phyloP scores from a whole-genome alignment of 345 rosid species.

The Hibiscus trionum region DNA sequence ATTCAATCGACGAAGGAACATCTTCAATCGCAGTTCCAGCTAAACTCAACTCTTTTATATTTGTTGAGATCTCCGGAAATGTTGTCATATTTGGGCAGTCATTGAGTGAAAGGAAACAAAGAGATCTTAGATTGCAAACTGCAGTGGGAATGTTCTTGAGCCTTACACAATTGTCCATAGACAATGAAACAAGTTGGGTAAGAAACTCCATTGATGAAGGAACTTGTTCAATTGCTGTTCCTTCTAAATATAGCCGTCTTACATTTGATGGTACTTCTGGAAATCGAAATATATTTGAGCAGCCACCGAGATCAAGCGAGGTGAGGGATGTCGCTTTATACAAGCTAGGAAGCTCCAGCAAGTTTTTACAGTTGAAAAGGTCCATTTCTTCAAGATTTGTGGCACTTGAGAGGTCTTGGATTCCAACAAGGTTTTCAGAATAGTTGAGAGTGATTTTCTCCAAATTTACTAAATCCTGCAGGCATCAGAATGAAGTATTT shows the following conservation, averaged over 20 bases:
- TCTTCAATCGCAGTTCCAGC: neutral
- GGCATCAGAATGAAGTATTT: neutral
- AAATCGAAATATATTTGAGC: constrained; percentile 16
- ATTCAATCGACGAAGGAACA: neutral
- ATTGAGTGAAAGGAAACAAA: neutral
- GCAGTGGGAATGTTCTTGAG: neutral
- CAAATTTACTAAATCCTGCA: constrained; percentile 3
- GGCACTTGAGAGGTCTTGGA: neutral
- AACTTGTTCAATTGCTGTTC: constrained; percentile 24
- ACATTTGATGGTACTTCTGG: constrained; percentile 20
- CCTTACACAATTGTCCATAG: neutral
- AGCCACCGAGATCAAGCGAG: constrained; percentile 11
- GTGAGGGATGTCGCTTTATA: neutral
- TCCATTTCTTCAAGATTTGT: neutral
- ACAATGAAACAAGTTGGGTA: neutral
- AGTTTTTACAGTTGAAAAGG: neutral
- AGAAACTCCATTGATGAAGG: constrained; percentile 18
- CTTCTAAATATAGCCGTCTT: constrained; percentile 11
- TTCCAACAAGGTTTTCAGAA: neutral
- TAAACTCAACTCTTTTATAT: neutral
- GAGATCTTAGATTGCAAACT: neutral
- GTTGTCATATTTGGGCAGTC: neutral
- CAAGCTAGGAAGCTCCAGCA: constrained; percentile 8
- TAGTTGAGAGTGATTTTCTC: neutral
- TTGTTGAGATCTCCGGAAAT: neutral